Evolutionary conservation across 331 rosid species (phyloP).

Genomic region (Phaseolus coccineus): DNA sequence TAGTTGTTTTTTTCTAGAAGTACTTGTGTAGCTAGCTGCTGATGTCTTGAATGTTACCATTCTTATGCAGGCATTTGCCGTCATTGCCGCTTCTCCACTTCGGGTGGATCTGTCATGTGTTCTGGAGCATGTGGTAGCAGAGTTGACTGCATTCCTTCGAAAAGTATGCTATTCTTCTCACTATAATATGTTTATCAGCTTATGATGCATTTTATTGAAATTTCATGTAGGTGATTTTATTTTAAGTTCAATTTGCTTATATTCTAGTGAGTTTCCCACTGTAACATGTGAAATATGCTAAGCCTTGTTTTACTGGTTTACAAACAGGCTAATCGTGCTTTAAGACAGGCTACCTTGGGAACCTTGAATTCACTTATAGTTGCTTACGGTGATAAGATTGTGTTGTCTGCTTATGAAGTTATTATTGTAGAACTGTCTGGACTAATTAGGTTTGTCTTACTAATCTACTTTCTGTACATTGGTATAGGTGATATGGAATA

Average conservation of each 20-base stretch:
- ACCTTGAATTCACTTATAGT: constrained; percentile 92
- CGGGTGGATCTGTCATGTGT: constrained; percentile 90
- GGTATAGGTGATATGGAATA: constrained; percentile 30
- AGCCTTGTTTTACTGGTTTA: constrained; percentile 46
- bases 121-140: constrained; percentile 88
- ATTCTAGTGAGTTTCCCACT: background rate
- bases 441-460: constrained; percentile 77
- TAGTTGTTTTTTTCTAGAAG: background rate
- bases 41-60: constrained; percentile 41
- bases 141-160: constrained; percentile 93
- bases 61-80: constrained; percentile 85
- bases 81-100: constrained; percentile 94
- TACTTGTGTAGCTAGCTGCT: background rate
- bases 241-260: constrained; percentile 22
- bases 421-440: constrained; percentile 92
- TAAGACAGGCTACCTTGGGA: constrained; percentile 97
- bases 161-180: constrained; percentile 66
- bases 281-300: constrained; percentile 27
- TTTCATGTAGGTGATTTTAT: constrained; percentile 21
- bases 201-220: constrained; percentile 7
- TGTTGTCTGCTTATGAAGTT: constrained; percentile 91
- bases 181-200: constrained; percentile 16
- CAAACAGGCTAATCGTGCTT: constrained; percentile 94
- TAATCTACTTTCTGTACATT: constrained; percentile 28
- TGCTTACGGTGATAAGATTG: constrained; percentile 96